These are phyloP conservation scores for Stevia rebaudiana DNA, from an alignment of 140 eudicot genomes.

Conservation along the genomic window DNA sequence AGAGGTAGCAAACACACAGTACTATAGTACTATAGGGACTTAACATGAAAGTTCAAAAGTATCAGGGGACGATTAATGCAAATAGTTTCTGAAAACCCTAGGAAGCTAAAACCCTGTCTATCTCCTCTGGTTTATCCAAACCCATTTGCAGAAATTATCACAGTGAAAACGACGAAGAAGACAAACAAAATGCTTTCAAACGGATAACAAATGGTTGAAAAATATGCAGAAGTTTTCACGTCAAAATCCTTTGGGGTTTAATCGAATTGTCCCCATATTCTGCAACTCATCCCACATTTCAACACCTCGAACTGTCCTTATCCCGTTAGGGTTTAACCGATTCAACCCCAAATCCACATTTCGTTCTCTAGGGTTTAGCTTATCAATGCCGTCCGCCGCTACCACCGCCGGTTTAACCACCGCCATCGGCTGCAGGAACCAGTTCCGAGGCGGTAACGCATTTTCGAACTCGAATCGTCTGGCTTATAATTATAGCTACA, in stretches of 20 bases:
- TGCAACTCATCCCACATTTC: constrained; percentile 17
- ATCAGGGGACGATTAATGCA: neutral
- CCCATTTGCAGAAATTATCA: constrained; percentile 15
- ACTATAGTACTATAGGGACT: neutral
- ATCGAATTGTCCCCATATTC: constrained; percentile 15
- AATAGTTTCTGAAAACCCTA: constrained; percentile 23
- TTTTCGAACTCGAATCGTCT: constrained; percentile 11
- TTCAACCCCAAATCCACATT: neutral
- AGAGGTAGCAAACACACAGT: too few species aligned
- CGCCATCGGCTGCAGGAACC: constrained; percentile 15
- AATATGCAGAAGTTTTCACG: constrained; percentile 48
- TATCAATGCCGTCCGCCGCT: constrained; percentile 21
- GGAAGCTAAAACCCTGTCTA: constrained; percentile 22
- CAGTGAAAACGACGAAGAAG: constrained; percentile 24
- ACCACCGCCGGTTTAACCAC: constrained; percentile 27
- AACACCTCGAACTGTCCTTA: constrained; percentile 18
- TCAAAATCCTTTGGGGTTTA: neutral
- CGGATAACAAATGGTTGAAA: constrained; percentile 33
- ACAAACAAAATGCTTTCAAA: constrained; percentile 10
- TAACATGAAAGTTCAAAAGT: neutral
- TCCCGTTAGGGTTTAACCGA: constrained; percentile 28
- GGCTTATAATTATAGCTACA: neutral
- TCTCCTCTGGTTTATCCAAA: neutral
- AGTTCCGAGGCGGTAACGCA: neutral
- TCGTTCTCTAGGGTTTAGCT: constrained; percentile 24